Percentiles rank a stretch among this genome's conserved stretches.
These are phyloP conservation scores for Aegilops tauschii DNA, from an alignment of 176 grass and related monocot species.

Conservation along the genomic window DNA sequence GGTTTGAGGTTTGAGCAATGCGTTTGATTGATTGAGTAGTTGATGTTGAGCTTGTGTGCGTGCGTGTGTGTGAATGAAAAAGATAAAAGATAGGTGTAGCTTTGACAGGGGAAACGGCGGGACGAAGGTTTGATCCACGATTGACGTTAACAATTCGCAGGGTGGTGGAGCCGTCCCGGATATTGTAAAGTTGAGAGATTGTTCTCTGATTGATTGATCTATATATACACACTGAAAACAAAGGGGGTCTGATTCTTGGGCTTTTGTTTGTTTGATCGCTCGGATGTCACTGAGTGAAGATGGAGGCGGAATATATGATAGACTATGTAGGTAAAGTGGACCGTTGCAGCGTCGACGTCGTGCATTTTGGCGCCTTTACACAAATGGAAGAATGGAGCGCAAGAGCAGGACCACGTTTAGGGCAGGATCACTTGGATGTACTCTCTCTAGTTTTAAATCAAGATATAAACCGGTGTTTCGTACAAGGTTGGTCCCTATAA, in stretches of 20 bases:
- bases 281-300: not conserved
- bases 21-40: slow-evolving; percentile 11
- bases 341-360: slow-evolving; percentile 24
- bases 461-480: not conserved
- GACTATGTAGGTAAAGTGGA: slow-evolving; percentile 2
- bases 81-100: not conserved
- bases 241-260: not conserved
- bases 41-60: not conserved
- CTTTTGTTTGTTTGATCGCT: slow-evolving; percentile 8
- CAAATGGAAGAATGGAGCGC: not conserved
- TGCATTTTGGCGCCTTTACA: slow-evolving; percentile 19
- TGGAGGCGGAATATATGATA: not conserved
- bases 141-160: not conserved
- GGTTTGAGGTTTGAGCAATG: slow-evolving; percentile 15
- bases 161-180: not conserved
- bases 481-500: not conserved
- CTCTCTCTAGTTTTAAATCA: not conserved
- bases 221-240: not conserved
- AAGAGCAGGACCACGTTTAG: not conserved
- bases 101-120: not conserved
- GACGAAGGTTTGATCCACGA: slow-evolving; percentile 3
- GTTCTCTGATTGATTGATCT: slow-evolving; percentile 4
- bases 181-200: slow-evolving; percentile 14
- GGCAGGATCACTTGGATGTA: not conserved
- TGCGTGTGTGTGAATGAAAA: not conserved